These are phyloP conservation scores for Botrytis hyacinthi DNA, from an alignment of 2,329 filamentous ascomycete genomes.

Conservation along the genomic window DNA sequence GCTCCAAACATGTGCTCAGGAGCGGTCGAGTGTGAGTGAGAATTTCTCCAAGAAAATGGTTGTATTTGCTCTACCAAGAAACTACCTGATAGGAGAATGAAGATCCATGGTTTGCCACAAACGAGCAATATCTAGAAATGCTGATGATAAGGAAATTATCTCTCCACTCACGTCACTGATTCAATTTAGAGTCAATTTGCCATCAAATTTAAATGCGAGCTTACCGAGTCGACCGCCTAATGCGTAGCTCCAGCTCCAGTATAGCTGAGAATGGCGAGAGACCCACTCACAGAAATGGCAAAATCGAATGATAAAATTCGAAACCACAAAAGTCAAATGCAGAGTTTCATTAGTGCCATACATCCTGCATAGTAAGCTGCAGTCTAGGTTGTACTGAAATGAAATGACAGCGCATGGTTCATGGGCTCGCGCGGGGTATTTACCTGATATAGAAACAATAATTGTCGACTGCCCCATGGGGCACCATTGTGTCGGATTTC, in stretches of 20 bases:
- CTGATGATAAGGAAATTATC: not conserved
- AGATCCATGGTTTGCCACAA: not conserved
- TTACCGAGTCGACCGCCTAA: not conserved
- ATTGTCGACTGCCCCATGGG: not conserved
- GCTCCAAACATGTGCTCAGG: not conserved
- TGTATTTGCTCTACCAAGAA: not conserved
- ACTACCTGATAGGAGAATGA: not conserved
- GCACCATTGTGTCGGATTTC: not conserved
- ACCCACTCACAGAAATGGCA: not conserved
- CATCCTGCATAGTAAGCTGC: conserved; percentile 9
- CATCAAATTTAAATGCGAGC: not conserved
- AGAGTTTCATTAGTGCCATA: conserved; percentile 5
- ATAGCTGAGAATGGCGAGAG: not conserved
- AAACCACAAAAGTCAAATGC: not conserved
- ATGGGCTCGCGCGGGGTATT: conserved; percentile 7
- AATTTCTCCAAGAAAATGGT: not conserved
- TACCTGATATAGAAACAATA: not conserved
- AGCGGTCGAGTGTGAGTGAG: not conserved
- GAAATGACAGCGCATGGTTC: conserved; percentile 5
- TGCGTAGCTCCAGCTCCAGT: not conserved
- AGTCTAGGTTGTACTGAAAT: not conserved
- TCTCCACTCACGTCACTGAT: not conserved
- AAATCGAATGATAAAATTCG: not conserved
- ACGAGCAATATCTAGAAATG: not conserved
- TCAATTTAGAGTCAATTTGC: not conserved